phyloP scores from a whole-genome alignment of 2,329 filamentous ascomycete genomes.

The Verticillium nubilum region DNA sequence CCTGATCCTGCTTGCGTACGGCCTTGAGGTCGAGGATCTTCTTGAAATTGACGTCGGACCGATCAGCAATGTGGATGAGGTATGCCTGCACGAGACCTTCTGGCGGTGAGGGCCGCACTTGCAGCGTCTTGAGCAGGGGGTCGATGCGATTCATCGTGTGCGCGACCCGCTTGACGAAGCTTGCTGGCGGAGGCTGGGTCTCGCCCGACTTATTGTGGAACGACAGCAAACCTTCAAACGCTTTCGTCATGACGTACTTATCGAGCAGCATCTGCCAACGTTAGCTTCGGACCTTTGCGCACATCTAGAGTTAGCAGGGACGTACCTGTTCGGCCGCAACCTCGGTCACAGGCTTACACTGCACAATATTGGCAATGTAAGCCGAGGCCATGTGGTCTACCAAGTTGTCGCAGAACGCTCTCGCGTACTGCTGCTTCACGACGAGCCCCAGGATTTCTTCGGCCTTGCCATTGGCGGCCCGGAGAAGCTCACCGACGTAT shows the following conservation, averaged over 20 bases:
- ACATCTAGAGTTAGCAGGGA: not conserved
- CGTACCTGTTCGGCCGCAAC: slow-evolving; percentile 84
- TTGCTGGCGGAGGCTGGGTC: slow-evolving; percentile 38
- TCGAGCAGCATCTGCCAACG: slow-evolving; percentile 78
- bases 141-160: slow-evolving; percentile 82
- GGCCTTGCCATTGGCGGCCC: slow-evolving; percentile 64
- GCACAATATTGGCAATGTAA: slow-evolving; percentile 79
- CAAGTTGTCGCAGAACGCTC: slow-evolving; percentile 93
- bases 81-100: slow-evolving; percentile 96
- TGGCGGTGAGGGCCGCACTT: slow-evolving; percentile 84
- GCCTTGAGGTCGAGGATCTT: slow-evolving; percentile 96
- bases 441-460: slow-evolving; percentile 71
- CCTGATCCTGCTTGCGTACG: slow-evolving; percentile 77
- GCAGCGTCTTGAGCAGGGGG: slow-evolving; percentile 89
- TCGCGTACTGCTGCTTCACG: slow-evolving; percentile 87
- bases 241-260: slow-evolving; percentile 83
- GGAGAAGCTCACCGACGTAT: slow-evolving; percentile 79
- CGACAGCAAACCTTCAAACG: slow-evolving; percentile 65
- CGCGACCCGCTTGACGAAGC: slow-evolving; percentile 82
- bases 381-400: slow-evolving; percentile 77
- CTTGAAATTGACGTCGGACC: slow-evolving; percentile 89
- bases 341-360: slow-evolving; percentile 86
- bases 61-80: slow-evolving; percentile 92
- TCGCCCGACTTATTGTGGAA: slow-evolving; percentile 45
- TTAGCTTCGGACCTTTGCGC: slow-evolving; percentile 14